Evolutionary conservation across 257 asterid genomes (phyloP).

Genomic region (Coffea eugenioides): DNA sequence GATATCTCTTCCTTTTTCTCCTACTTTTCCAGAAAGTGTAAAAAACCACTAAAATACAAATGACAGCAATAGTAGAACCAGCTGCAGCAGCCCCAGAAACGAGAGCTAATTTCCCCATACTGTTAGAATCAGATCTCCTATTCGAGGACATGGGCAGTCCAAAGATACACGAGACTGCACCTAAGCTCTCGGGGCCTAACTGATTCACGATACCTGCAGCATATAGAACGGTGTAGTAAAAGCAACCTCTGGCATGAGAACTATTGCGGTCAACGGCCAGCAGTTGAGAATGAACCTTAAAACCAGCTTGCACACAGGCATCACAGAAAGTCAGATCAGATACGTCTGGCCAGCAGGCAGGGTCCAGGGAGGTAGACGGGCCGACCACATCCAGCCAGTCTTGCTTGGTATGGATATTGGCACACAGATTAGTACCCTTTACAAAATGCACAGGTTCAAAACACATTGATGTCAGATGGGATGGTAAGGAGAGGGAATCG

Average conservation of each 20-base stretch:
- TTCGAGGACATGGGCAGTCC: constrained; percentile 42
- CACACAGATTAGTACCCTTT: constrained; percentile 46
- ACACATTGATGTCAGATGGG: constrained; percentile 52
- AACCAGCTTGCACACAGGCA: constrained; percentile 69
- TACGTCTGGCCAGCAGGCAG: constrained; percentile 65
- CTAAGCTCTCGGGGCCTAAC: constrained; percentile 68
- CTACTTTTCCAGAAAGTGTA: constrained; percentile 59
- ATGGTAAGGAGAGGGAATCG: constrained; percentile 43
- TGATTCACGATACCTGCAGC: constrained; percentile 83
- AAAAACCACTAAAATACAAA: constrained; percentile 46
- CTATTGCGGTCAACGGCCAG: constrained; percentile 72
- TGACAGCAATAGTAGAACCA: constrained; percentile 37
- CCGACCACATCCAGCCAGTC: constrained; percentile 69
- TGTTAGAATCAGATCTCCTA: constrained; percentile 24
- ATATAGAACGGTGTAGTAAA: constrained; percentile 61
- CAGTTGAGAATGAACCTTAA: constrained; percentile 50
- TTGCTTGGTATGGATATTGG: constrained; percentile 54
- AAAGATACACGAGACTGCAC: constrained; percentile 63
- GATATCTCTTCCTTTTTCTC: constrained; percentile 23
- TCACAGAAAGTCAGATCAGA: constrained; percentile 66
- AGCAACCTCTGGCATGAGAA: constrained; percentile 65
- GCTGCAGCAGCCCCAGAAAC: constrained; percentile 65
- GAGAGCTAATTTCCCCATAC: constrained; percentile 31
- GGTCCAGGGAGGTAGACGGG: constrained; percentile 44
- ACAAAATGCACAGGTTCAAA: constrained; percentile 74